Evolutionary conservation across 2,329 filamentous ascomycete genomes (phyloP).

Genomic region (Tolypocladium album): DNA sequence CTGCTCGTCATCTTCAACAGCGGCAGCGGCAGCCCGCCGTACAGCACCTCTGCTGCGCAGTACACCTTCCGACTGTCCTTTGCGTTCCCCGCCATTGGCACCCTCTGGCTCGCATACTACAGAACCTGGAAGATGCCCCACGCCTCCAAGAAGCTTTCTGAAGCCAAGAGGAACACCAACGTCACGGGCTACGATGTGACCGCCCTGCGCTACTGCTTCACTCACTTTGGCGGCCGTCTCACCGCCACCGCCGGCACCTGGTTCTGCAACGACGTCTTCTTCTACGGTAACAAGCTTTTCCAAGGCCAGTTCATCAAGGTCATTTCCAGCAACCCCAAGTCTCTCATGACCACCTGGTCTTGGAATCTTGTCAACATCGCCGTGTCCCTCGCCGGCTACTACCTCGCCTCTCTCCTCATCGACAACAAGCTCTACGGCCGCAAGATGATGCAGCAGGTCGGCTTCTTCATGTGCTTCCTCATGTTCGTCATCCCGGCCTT

Average conservation of each 20-base stretch:
- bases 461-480: slow-evolving; percentile 87
- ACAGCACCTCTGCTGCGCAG: slow-evolving; percentile 67
- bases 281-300: slow-evolving; percentile 98
- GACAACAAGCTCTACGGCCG: slow-evolving; percentile 96
- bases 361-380: slow-evolving; percentile 90
- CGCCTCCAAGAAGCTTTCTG: slow-evolving; percentile 69
- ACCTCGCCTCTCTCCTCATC: slow-evolving; percentile 77
- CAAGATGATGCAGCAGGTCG: slow-evolving; percentile 92
- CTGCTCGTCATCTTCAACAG: slow-evolving; percentile 83
- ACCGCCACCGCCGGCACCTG: slow-evolving; percentile 79
- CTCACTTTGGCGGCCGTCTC: slow-evolving; percentile 76
- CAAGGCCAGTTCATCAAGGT: slow-evolving; percentile 82
- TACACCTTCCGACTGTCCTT: slow-evolving; percentile 91
- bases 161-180: slow-evolving; percentile 74
- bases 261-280: slow-evolving; percentile 98
- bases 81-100: slow-evolving; percentile 80
- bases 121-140: slow-evolving; percentile 90
- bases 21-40: slow-evolving; percentile 62
- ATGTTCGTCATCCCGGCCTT: slow-evolving; percentile 89
- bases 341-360: slow-evolving; percentile 77
- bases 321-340: slow-evolving; percentile 57
- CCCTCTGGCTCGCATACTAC: slow-evolving; percentile 92
- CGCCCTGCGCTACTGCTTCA: slow-evolving; percentile 68
- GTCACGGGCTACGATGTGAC: slow-evolving; percentile 90
- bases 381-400: slow-evolving; percentile 81